Base-by-base conservation (phyloP, 768 basidiomycete genomes). In the Tulasnella sp. region DNA sequence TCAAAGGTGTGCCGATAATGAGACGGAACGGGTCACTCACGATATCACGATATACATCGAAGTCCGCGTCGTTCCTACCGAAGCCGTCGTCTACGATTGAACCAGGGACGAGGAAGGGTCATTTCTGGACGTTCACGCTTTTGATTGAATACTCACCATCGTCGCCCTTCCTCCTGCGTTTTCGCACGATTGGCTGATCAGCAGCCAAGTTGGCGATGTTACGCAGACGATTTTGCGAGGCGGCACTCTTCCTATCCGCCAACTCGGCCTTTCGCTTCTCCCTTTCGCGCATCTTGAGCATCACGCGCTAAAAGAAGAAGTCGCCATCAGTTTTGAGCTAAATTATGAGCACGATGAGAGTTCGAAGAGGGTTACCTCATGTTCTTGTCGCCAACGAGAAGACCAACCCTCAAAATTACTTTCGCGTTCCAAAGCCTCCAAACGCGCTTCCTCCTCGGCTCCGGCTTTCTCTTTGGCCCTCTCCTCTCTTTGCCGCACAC, bases 1-100 rank as follows among this genome's bases (percentile, higher is more conserved):
- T 23, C 2, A 59, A 41, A 44, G 27, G 29, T 24, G 45, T 21
- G 23, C 50, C 26, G 19, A 48, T 32, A 21, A 24, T 51, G 26
- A 27, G 26, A 11, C 30, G 23, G 24, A 38, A 11, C 32, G 30
- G 10, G 34, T n/a, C n/a, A 70, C 81, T 64, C 68, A 94, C 94
- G 61, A 99, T 93, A 73, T 97, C 93, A 64, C 95, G 88, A 69
- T 98, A 98, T 61, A 98, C 92, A 0, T 86, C 85, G 94, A 95
- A 98, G 68, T 98, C 95, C 5, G 87, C 92, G 68, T 98, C 94
- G 64, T 95, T 85, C 17, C 84, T 85, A 3, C 95, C 93, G 68
- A 98, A 99, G 73, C 76, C 84, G 65, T 98, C 94, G 75, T 97
- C 94, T 86, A 60, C 49, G 15, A 55, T 41, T 11, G 23, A 26